Conservation (phyloP, 2,329 filamentous ascomycete genomes). For the Fusarium buxicola region DNA sequence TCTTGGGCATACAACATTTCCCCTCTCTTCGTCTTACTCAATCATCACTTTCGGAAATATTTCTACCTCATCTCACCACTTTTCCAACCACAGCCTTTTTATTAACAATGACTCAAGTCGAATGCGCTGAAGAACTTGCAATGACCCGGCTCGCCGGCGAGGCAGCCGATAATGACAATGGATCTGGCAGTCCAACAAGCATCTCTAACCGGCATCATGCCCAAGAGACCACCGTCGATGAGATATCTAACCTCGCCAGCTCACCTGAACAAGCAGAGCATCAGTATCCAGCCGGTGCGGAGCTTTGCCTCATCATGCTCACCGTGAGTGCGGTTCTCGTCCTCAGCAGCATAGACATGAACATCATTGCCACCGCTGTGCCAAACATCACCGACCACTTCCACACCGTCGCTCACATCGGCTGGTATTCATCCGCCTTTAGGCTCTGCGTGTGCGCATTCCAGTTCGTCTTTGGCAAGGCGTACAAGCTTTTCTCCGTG, state of each 20-base stretch:
- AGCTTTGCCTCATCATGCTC: slow-evolving; percentile 20
- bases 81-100: too few relatives aligned
- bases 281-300: slow-evolving; percentile 8
- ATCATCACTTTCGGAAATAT: too few relatives aligned
- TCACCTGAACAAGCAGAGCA: rapidly evolving
- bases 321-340: slow-evolving; percentile 8
- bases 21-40: too few relatives aligned
- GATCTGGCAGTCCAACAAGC: neutral
- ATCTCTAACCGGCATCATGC: neutral
- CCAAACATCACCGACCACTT: slow-evolving; percentile 46
- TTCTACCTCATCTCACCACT: too few relatives aligned
- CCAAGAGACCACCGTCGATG: rapidly evolving
- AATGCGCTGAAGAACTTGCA: neutral
- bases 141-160: neutral
- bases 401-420: slow-evolving; percentile 37
- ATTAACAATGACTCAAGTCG: neutral
- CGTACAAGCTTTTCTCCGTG: slow-evolving; percentile 20
- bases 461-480: slow-evolving; percentile 32
- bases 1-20: too few relatives aligned
- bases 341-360: slow-evolving; percentile 39
- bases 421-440: slow-evolving; percentile 46
- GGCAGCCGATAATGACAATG: neutral
- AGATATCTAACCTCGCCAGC: rapidly evolving
- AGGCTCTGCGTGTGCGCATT: slow-evolving; percentile 57
- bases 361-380: slow-evolving; percentile 41